These are phyloP conservation scores for Babesia caballi DNA, from an alignment of 169 alveolate species.

Conservation along the genomic window DNA sequence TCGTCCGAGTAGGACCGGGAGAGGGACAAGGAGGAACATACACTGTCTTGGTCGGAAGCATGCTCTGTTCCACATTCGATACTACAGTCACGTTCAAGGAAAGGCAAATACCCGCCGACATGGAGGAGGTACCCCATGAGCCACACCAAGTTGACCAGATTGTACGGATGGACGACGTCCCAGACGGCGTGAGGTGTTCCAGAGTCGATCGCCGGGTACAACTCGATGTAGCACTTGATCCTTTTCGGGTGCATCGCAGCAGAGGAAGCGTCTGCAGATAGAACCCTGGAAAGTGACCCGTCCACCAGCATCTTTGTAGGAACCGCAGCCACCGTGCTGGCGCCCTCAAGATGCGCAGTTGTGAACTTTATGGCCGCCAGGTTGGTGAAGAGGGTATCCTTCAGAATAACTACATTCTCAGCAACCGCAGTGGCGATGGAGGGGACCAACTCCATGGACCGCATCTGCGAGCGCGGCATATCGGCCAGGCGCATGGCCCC, in stretches of 20 bases:
- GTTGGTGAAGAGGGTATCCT: slow-evolving; percentile 40
- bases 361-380: slow-evolving; percentile 19
- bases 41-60: not conserved
- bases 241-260: not conserved
- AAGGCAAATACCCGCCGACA: slow-evolving; percentile 19
- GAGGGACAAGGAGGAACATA: not conserved
- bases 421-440: not conserved
- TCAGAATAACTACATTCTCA: slow-evolving; percentile 20
- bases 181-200: not conserved
- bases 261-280: not conserved
- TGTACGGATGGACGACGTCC: slow-evolving; percentile 20
- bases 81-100: slow-evolving; percentile 17
- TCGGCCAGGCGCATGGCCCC: not conserved
- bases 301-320: slow-evolving; percentile 46
- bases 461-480: not conserved
- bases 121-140: slow-evolving; percentile 48
- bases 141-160: slow-evolving; percentile 52
- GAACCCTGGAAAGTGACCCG: slow-evolving; percentile 16
- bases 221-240: slow-evolving; percentile 37
- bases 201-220: slow-evolving; percentile 25
- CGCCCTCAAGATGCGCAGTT: slow-evolving; percentile 16
- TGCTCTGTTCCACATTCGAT: not conserved
- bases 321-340: not conserved
- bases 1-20: not conserved
- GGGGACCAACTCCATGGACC: not conserved